A percentile compares a stretch with the other conserved stretches of the same genome.
Evolutionary conservation across 225 moss, liverwort and hornwort genomes (phyloP).

Genomic region (Marchantia paleacea): DNA sequence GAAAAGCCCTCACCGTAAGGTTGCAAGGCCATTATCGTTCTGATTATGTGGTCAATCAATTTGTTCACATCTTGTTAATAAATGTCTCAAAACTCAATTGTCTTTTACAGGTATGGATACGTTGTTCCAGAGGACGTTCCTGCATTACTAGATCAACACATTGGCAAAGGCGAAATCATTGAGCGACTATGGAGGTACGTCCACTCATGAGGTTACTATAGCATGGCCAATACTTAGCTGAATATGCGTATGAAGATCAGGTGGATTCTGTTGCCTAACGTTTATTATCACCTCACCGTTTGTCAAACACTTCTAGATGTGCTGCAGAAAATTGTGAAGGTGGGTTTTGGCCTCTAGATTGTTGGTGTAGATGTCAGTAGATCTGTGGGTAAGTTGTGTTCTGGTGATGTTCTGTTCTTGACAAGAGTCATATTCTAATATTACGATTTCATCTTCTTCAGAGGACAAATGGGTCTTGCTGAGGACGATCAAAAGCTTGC

Average conservation of each 20-base stretch:
- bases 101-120: conserved; percentile 45
- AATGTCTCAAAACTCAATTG: background rate
- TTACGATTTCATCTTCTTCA: conserved; percentile 21
- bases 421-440: background rate
- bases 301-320: too few relatives aligned
- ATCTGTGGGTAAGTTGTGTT: too few relatives aligned
- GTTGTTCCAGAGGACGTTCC: conserved; percentile 46
- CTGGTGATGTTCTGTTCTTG: too few relatives aligned
- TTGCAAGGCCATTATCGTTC: too few relatives aligned
- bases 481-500: conserved; percentile 72
- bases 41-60: background rate
- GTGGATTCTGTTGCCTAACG: background rate
- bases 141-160: conserved; percentile 43
- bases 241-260: background rate
- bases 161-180: conserved; percentile 49
- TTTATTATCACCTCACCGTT: too few relatives aligned
- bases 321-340: too few relatives aligned
- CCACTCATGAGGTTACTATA: background rate
- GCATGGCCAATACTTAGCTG: background rate
- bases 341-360: too few relatives aligned
- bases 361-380: too few relatives aligned
- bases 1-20: background rate
- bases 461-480: conserved; percentile 91
- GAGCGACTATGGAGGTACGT: conserved; percentile 48
- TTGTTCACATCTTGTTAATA: background rate